Base-by-base conservation (phyloP, 768 basidiomycete species). In the Pleurotus tuber-regium region DNA sequence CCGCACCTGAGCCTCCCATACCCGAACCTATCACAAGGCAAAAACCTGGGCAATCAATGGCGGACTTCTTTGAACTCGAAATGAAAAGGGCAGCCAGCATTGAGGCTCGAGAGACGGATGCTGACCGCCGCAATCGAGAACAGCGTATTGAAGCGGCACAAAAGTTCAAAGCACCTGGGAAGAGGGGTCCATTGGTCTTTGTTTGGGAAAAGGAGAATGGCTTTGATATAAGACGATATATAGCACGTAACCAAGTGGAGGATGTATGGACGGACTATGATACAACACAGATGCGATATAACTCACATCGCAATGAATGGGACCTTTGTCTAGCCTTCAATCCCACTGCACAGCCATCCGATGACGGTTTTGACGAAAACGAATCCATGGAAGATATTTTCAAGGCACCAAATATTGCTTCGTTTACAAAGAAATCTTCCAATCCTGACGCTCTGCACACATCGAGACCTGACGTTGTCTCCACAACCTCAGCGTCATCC, bases 201-300 rank as follows among this genome's bases (percentile, higher is more conserved):
- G 25, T 43, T 18, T 65, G 60, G 64, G 54, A 59, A 23, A 39
- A 61, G 9, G 54, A 57, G 12, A 53, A 60, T 43, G 60, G 60
- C 11, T 62, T 58, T 44, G 56, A 54, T 18, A 47, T 63, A 4
- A 43, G 62, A 16, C 50, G 24, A 41, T 43, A 52, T 14, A 50
- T 54, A 8, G 47, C 54, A 19, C 46, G 61, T 16, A 23, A 21
- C 3, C 26, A 55, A 4, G 54, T 54, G 28, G 49, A 50, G 12
- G 23, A 33, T 10, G 25, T 50, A 18, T 66, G 63, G 63, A 28
- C 43, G 3, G 26, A 43, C 26, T 63, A 55, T 53, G 21, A 18
- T n/a, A 2, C 6, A 4, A 53, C 19, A 9, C 60, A 61, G 41
- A 35, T 53, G 11, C 31, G 53, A 41, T 63, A 57, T 43, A 50